Evolutionary conservation across 192 early-diverging fungal genomes (phyloP).

Genomic region (Coemansia sp.): DNA sequence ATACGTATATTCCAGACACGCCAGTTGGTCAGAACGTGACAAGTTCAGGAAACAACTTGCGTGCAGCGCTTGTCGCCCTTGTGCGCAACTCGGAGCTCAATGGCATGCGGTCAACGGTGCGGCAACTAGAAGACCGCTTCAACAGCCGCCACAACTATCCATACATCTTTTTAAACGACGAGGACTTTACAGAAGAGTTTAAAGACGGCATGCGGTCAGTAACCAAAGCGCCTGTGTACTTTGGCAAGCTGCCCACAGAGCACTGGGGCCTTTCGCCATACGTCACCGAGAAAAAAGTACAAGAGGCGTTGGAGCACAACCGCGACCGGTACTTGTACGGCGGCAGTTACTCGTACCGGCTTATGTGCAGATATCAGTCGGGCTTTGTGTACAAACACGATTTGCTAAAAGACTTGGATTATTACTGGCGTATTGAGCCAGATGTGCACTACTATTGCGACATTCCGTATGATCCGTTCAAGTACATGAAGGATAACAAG

Average conservation of each 20-base stretch:
- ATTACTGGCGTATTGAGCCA: constrained; percentile 77
- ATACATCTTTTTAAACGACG: constrained; percentile 78
- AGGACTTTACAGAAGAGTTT: constrained; percentile 71
- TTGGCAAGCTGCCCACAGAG: constrained; percentile 30
- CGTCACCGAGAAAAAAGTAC: constrained; percentile 39
- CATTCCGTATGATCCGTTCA: constrained; percentile 71
- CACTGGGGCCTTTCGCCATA: constrained; percentile 47
- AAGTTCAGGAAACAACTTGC: constrained; percentile 20
- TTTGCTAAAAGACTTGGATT: constrained; percentile 61
- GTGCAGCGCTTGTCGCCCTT: constrained; percentile 60
- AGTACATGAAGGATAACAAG: constrained; percentile 65
- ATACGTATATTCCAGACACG: background rate
- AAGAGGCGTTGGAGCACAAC: constrained; percentile 35
- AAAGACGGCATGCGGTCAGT: constrained; percentile 46
- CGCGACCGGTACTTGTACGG: constrained; percentile 65
- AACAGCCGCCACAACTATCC: constrained; percentile 71
- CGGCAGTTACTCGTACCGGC: constrained; percentile 64
- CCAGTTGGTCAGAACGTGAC: constrained; percentile 1
- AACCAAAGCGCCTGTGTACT: constrained; percentile 43
- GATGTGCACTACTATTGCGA: constrained; percentile 72
- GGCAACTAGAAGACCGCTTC: constrained; percentile 69
- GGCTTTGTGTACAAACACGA: constrained; percentile 67
- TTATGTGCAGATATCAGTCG: constrained; percentile 72
- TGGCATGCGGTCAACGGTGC: constrained; percentile 57
- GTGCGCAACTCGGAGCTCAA: constrained; percentile 70